phyloP scores from a whole-genome alignment of 139 green algal species.

The Asterochloris sp. region DNA sequence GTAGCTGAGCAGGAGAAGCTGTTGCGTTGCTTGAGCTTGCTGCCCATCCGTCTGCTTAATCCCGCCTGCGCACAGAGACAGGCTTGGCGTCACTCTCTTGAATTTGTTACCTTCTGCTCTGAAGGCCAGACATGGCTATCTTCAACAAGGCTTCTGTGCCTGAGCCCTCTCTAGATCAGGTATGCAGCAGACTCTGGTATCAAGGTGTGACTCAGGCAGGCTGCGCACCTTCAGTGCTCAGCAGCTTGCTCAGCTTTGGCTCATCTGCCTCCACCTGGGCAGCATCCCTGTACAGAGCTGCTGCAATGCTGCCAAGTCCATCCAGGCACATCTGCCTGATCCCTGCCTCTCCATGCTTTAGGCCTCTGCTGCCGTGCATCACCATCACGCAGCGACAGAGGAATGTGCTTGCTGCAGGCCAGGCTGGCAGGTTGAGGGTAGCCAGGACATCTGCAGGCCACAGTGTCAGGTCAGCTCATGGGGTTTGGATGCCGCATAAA shows the following conservation, averaged over 20 bases:
- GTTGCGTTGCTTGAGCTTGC: too few relatives aligned
- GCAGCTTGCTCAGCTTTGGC: not conserved
- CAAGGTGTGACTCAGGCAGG: not conserved
- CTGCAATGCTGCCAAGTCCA: constrained; percentile 48
- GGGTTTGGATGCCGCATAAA: not conserved
- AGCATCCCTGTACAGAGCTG: constrained; percentile 29
- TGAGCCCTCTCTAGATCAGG: not conserved
- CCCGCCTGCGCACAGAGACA: too few relatives aligned
- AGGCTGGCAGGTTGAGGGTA: constrained; percentile 53
- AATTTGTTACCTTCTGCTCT: too few relatives aligned
- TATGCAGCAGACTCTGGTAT: not conserved
- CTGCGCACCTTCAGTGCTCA: not conserved
- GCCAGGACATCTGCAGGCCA: constrained; percentile 50
- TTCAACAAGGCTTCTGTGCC: not conserved
- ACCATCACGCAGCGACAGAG: constrained; percentile 53
- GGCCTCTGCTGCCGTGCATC: constrained; percentile 36
- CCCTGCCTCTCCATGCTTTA: constrained; percentile 42
- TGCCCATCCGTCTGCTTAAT: too few relatives aligned
- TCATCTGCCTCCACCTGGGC: constrained; percentile 14
- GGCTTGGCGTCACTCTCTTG: too few relatives aligned
- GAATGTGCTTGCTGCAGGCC: constrained; percentile 62
- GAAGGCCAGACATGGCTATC: too few relatives aligned
- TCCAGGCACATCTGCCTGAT: constrained; percentile 59
- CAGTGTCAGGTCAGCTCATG: too few relatives aligned
- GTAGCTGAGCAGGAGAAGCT: too few relatives aligned